Percentiles rank a stretch among this genome's conserved stretches.
Evolutionary conservation across 2,329 filamentous ascomycete genomes (phyloP).

Genomic region (Arthrobotrys pseudoclavata): DNA sequence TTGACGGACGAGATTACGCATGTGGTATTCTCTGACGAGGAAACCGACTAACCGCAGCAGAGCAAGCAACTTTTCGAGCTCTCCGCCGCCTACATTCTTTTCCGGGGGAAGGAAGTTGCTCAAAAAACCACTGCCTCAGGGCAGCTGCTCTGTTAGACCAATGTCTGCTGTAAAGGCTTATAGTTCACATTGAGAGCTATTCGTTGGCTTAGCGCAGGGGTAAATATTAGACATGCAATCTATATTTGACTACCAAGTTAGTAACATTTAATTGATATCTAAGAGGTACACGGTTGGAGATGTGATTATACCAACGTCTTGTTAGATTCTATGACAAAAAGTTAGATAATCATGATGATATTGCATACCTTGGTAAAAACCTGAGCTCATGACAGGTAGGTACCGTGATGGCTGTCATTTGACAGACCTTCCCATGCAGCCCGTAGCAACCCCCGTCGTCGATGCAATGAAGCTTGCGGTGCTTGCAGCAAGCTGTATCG

Average conservation of each 20-base stretch:
- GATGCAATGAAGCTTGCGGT: slow-evolving; percentile 17
- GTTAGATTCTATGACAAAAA: slow-evolving; percentile 11
- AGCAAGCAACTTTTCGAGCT: slow-evolving; percentile 25
- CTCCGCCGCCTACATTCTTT: slow-evolving; percentile 50
- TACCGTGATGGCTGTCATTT: slow-evolving; percentile 31
- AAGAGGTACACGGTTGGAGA: neutral
- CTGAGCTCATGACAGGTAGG: neutral
- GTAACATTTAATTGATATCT: neutral
- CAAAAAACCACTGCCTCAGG: slow-evolving; percentile 6
- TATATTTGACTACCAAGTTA: slow-evolving; percentile 9
- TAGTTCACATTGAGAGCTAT: neutral
- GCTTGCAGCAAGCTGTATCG: slow-evolving; percentile 7
- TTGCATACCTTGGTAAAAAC: neutral
- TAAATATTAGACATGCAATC: slow-evolving; percentile 21
- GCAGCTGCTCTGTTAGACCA: slow-evolving; percentile 14
- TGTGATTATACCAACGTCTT: neutral
- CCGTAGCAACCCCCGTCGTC: slow-evolving; percentile 5
- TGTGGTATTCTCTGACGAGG: slow-evolving; percentile 37
- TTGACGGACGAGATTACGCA: slow-evolving; percentile 40
- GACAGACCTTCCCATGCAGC: slow-evolving; percentile 12
- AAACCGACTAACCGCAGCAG: slow-evolving; percentile 22
- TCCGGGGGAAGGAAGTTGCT: slow-evolving; percentile 10
- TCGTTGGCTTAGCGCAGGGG: slow-evolving; percentile 23
- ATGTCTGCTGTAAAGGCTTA: neutral
- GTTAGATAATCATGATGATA: neutral